phyloP scores from a whole-genome alignment of 2,329 filamentous ascomycete species.

The Fonsecaea monophora region DNA sequence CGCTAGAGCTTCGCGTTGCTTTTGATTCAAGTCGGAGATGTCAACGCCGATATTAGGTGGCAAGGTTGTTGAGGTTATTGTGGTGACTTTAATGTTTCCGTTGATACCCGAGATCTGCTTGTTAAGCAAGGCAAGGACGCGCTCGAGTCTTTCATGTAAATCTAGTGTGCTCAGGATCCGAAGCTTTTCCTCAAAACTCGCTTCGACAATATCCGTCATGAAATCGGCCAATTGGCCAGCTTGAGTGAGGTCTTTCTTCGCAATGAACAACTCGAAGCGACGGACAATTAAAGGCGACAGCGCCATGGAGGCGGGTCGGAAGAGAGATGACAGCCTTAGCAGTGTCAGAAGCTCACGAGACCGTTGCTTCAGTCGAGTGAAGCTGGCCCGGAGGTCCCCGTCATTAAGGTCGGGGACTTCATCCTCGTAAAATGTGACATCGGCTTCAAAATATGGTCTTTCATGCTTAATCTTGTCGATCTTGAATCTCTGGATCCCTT shows the following conservation, averaged over 20 bases:
- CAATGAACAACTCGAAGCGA: conserved; percentile 85
- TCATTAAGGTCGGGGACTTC: conserved; percentile 59
- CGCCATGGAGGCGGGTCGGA: conserved; percentile 71
- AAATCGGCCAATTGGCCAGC: conserved; percentile 91
- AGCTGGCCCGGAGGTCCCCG: conserved; percentile 71
- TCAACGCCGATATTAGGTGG: conserved; percentile 67
- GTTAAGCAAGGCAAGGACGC: conserved; percentile 82
- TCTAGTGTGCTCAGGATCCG: conserved; percentile 82
- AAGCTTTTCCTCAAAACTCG: conserved; percentile 88
- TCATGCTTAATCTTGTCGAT: conserved; percentile 78
- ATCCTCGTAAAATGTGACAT: conserved; percentile 74
- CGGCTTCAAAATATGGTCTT: conserved; percentile 84
- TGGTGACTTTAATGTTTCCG: conserved; percentile 83
- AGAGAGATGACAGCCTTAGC: conserved; percentile 81
- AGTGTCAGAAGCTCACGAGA: conserved; percentile 87
- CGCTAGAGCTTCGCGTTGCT: conserved; percentile 53
- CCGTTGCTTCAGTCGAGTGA: conserved; percentile 79
- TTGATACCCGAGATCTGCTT: conserved; percentile 84
- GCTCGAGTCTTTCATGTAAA: conserved; percentile 76
- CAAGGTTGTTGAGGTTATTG: conserved; percentile 71
- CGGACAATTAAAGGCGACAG: conserved; percentile 85
- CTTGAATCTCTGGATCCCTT: conserved; percentile 79
- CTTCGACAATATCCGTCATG: conserved; percentile 91
- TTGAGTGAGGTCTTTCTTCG: conserved; percentile 78
- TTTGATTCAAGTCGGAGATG: conserved; percentile 58